Conservation (phyloP, 2,329 filamentous ascomycete species). For the Zymoseptoria brevis region DNA sequence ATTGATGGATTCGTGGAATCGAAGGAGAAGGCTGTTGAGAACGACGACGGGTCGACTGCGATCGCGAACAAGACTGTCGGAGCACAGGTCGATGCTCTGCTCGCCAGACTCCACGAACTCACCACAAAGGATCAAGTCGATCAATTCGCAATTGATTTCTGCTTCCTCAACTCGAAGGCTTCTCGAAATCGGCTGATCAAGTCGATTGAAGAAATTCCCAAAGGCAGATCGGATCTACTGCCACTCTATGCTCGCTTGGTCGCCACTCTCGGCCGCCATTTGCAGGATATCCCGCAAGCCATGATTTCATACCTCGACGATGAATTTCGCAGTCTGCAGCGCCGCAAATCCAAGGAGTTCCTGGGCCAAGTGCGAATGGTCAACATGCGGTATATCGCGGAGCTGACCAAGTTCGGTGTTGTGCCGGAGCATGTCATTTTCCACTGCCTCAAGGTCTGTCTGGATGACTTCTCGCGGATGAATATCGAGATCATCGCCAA, state of each 20-base stretch:
- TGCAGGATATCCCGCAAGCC: slow-evolving; percentile 88
- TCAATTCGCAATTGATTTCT: slow-evolving; percentile 90
- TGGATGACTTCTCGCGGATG: slow-evolving; percentile 97
- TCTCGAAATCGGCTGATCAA: slow-evolving; percentile 92
- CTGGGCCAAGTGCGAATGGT: slow-evolving; percentile 85
- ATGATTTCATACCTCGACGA: slow-evolving; percentile 88
- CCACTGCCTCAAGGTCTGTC: slow-evolving; percentile 92
- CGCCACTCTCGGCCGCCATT: slow-evolving; percentile 85
- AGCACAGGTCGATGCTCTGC: slow-evolving; percentile 85
- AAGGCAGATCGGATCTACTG: slow-evolving; percentile 82
- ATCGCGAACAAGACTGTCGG: slow-evolving; percentile 98
- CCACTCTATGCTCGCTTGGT: slow-evolving; percentile 88
- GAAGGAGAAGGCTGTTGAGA: slow-evolving; percentile 49
- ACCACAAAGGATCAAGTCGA: slow-evolving; percentile 88
- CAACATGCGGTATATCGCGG: slow-evolving; percentile 95
- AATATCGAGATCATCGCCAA: slow-evolving; percentile 99
- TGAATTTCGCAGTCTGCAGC: slow-evolving; percentile 91
- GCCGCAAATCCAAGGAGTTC: slow-evolving; percentile 96
- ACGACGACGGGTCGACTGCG: slow-evolving; percentile 80
- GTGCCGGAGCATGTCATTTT: slow-evolving; percentile 98
- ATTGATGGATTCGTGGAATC: slow-evolving; percentile 42
- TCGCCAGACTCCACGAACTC: slow-evolving; percentile 81
- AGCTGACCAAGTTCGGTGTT: slow-evolving; percentile 95
- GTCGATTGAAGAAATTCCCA: slow-evolving; percentile 86
- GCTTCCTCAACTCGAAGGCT: slow-evolving; percentile 96